Percentiles rank a stretch among this genome's conserved stretches.
phyloP scores from a whole-genome alignment of 306 rosid species.

The Mimosa bimucronata region DNA sequence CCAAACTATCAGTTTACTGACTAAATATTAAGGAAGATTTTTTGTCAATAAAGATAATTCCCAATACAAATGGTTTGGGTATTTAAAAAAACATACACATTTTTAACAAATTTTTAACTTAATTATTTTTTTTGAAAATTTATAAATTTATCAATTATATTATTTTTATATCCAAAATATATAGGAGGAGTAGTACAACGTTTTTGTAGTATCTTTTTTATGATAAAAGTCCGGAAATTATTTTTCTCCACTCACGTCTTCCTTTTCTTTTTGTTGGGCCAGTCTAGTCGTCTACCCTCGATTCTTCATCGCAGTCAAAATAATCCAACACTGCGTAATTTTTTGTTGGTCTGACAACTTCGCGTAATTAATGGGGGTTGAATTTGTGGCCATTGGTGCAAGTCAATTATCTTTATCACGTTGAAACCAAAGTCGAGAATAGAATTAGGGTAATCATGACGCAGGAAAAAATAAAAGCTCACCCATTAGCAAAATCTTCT shows the following conservation, averaged over 20 bases:
- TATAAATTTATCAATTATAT: no score
- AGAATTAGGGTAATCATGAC: not conserved
- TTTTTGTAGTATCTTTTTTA: no score
- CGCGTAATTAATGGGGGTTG: conserved; percentile 26
- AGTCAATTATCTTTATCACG: conserved; percentile 6
- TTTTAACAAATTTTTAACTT: no score
- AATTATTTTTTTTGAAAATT: no score
- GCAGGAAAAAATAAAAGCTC: not conserved
- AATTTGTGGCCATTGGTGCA: not conserved
- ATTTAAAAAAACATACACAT: no score
- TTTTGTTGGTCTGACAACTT: not conserved
- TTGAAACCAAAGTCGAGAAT: not conserved
- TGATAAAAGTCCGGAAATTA: no score
- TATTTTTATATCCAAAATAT: no score
- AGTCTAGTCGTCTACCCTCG: not conserved
- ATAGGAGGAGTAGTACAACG: no score
- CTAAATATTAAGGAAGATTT: no score
- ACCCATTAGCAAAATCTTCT: not conserved
- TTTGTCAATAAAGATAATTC: not conserved
- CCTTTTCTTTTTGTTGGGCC: not conserved
- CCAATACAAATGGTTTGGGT: not conserved
- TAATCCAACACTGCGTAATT: not conserved
- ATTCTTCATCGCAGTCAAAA: not conserved
- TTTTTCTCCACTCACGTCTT: not conserved
- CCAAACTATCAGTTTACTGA: no score